These are phyloP conservation scores for Claviceps pazoutovae DNA, from an alignment of 2,329 filamentous ascomycete species.

Conservation along the genomic window DNA sequence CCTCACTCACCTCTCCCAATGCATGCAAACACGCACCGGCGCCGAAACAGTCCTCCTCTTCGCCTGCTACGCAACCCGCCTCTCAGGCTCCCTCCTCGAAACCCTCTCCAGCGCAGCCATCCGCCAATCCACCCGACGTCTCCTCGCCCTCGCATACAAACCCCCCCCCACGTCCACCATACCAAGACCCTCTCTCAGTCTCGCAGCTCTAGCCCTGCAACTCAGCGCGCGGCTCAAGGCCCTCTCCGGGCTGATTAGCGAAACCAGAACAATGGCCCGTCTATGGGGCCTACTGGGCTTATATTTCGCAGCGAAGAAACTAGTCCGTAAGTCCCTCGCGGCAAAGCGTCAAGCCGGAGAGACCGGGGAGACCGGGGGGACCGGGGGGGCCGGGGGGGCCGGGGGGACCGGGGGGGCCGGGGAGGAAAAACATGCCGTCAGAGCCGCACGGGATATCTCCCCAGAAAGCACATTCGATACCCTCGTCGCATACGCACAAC, in stretches of 20 bases:
- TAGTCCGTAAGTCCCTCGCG: constrained; percentile 22
- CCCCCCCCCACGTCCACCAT: constrained; percentile 31
- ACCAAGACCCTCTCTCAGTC: constrained; percentile 17
- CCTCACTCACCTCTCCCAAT: constrained; percentile 42
- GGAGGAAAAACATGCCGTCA: constrained; percentile 11
- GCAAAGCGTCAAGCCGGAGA: constrained; percentile 7
- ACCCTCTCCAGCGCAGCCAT: constrained; percentile 43
- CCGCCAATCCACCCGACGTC: constrained; percentile 33
- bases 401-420: constrained; percentile 10
- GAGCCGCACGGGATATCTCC: constrained; percentile 21
- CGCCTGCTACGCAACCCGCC: constrained; percentile 51
- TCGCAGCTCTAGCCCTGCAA: constrained; percentile 31
- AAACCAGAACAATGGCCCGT: constrained; percentile 58
- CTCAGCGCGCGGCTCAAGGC: constrained; percentile 40
- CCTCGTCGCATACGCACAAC: constrained; percentile 50
- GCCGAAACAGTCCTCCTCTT: constrained; percentile 58
- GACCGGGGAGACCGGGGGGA: constrained; percentile 9
- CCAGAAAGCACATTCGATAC: constrained; percentile 24
- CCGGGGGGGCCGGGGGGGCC: constrained; percentile 12
- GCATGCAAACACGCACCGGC: constrained; percentile 53
- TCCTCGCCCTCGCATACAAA: constrained; percentile 37
- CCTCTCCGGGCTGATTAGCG: constrained; percentile 52
- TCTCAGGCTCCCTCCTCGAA: constrained; percentile 37
- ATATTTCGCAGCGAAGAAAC: constrained; percentile 49
- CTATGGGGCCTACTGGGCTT: constrained; percentile 67